A percentile compares a stretch with the other conserved stretches of the same genome.
Conservation (phyloP, 192 early-diverging fungal species). For the Tieghemiomyces parasiticus region DNA sequence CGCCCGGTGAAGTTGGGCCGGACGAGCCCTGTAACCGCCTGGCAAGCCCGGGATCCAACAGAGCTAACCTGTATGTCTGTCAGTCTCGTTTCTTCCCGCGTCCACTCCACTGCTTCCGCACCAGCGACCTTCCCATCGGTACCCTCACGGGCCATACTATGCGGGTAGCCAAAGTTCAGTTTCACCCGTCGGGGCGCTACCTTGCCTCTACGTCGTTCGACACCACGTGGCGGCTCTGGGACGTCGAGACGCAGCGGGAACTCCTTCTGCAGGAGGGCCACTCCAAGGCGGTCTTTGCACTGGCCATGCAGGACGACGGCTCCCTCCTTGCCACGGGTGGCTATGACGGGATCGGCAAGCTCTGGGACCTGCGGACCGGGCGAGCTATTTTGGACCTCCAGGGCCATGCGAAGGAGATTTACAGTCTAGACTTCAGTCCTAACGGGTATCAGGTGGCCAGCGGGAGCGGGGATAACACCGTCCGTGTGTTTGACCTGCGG, state of each 20-base stretch:
- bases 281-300: slow-evolving; percentile 80
- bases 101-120: too few relatives aligned
- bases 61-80: too few relatives aligned
- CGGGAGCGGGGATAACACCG: slow-evolving; percentile 79
- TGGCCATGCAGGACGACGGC: slow-evolving; percentile 87
- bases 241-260: slow-evolving; percentile 56
- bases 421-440: slow-evolving; percentile 79
- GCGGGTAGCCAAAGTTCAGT: slow-evolving; percentile 72
- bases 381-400: slow-evolving; percentile 73
- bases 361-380: slow-evolving; percentile 94
- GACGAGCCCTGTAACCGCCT: too few relatives aligned
- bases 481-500: slow-evolving; percentile 89
- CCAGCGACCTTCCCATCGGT: slow-evolving; percentile 55
- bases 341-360: slow-evolving; percentile 78
- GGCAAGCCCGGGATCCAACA: too few relatives aligned
- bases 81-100: too few relatives aligned
- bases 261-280: slow-evolving; percentile 90
- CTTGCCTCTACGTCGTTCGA: slow-evolving; percentile 56
- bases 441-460: slow-evolving; percentile 88
- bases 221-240: slow-evolving; percentile 95
- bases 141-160: slow-evolving; percentile 65
- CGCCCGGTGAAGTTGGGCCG: too few relatives aligned
- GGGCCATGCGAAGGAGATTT: slow-evolving; percentile 85
- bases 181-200: slow-evolving; percentile 79
- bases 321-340: slow-evolving; percentile 84